A percentile compares a stretch with the other conserved stretches of the same genome.
Conservation (phyloP, 495 filamentous ascomycete species). For the Lophiostoma macrostomum region DNA sequence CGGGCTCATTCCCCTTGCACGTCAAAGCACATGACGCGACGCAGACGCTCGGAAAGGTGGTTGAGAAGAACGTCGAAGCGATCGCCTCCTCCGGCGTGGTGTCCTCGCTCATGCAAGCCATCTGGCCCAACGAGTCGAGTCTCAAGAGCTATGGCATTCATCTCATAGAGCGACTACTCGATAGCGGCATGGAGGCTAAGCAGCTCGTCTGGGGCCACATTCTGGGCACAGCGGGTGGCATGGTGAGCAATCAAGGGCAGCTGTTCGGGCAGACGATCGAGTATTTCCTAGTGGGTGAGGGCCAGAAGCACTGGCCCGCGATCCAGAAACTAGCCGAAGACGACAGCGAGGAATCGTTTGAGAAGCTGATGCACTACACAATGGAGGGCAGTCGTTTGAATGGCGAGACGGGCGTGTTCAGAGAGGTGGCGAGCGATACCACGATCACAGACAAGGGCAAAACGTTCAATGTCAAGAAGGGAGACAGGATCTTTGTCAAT, state of each 20-base stretch:
- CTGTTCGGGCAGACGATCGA: constrained; percentile 41
- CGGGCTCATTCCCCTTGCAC: constrained; percentile 59
- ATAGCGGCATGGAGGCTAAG: constrained; percentile 27
- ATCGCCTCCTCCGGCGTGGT: constrained; percentile 31
- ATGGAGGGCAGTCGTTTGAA: constrained; percentile 39
- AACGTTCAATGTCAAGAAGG: constrained; percentile 46
- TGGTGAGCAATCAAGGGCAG: constrained; percentile 44
- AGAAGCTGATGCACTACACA: constrained; percentile 42
- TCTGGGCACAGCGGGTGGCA: constrained; percentile 43
- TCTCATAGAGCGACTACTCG: constrained; percentile 37
- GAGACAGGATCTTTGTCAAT: constrained; percentile 51
- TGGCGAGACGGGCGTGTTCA: constrained; percentile 38
- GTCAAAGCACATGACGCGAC: constrained; percentile 47
- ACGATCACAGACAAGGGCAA: constrained; percentile 45
- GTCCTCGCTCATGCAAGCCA: constrained; percentile 25
- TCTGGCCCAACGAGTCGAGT: constrained; percentile 30
- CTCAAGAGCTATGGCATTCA: constrained; percentile 40
- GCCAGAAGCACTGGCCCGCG: constrained; percentile 48
- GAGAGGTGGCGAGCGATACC: constrained; percentile 30
- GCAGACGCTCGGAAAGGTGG: constrained; percentile 35
- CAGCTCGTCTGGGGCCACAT: constrained; percentile 42
- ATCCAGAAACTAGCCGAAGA: constrained; percentile 49
- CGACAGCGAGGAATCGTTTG: constrained; percentile 40
- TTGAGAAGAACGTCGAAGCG: constrained; percentile 34
- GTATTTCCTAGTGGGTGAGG: constrained; percentile 46